Percentiles rank a stretch among this genome's conserved stretches.
Conservation (phyloP, 1,139 yeast genomes). For the Scheffersomyces segobiensis region DNA sequence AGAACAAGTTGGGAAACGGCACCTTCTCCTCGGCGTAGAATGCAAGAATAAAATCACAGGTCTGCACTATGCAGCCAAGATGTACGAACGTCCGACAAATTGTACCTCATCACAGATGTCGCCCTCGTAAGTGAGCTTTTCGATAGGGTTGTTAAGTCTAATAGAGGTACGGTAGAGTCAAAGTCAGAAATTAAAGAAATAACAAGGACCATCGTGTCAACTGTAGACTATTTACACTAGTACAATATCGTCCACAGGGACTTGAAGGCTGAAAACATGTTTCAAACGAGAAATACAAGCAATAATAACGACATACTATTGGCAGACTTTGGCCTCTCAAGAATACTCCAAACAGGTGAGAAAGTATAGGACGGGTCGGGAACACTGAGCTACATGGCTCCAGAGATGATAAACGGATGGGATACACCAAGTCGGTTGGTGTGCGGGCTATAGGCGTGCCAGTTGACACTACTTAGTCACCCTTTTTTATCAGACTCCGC, state of each 20-base stretch:
- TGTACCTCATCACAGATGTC: conserved; percentile 65
- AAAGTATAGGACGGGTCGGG: conserved; percentile 46
- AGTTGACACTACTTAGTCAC: conserved; percentile 54
- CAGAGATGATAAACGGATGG: conserved; percentile 58
- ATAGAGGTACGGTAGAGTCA: conserved; percentile 39
- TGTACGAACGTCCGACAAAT: conserved; percentile 50
- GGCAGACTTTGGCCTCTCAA: conserved; percentile 74
- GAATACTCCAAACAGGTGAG: conserved; percentile 27
- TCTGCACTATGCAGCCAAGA: conserved; percentile 40
- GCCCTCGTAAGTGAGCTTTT: conserved; percentile 74
- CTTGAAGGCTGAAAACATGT: conserved; percentile 43
- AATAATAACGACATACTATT: conserved; percentile 49
- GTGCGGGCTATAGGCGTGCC: conserved; percentile 80
- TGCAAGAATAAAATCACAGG: conserved; percentile 35
- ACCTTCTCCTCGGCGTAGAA: conserved; percentile 41
- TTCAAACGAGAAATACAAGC: conserved; percentile 18
- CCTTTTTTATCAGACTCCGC: conserved; percentile 35
- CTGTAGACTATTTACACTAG: conserved; percentile 32
- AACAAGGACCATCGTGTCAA: conserved; percentile 26
- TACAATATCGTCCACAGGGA: conserved; percentile 43
- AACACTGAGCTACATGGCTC: conserved; percentile 76
- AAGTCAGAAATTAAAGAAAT: conserved; percentile 53
- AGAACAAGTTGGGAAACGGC: conserved; percentile 36
- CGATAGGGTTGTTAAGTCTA: conserved; percentile 55
- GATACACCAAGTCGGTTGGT: conserved; percentile 64